Base-by-base conservation (phyloP, 1,284 basidiomycete species). In the Ceratobasidium sp. region DNA sequence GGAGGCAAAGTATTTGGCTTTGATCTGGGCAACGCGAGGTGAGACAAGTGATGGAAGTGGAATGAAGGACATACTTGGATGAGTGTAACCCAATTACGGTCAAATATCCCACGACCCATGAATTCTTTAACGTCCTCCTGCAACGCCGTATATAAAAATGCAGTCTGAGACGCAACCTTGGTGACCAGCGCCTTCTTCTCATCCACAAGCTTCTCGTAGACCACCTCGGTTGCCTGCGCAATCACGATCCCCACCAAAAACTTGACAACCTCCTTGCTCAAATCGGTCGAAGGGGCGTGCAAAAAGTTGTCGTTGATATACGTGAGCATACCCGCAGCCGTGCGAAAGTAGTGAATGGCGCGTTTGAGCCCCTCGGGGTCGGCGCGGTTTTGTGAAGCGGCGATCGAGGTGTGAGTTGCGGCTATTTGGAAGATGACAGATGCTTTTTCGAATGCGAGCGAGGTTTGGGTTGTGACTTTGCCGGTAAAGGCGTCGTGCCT, bases 241-340 rank as follows among this genome's bases (percentile, higher is more conserved):
- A 96, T 86, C 81, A 95, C 93, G 77, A 98, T 79, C 27, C 89
- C 90, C 16, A 95, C 91, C 39, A 98, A 85, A 77, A 97, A 93
- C 82, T 97, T 96, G 85, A 99, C 88, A 64, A 99, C 94, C 74
- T 98, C 96, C 34, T 95, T 88, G 81, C 92, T 93, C 72, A 99
- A 88, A 83, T 99, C 98, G 0, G 95, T 98, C n/a, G 94, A 96
- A 0, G 98, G 98, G 0, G 98, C 98, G 80, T 99, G 98, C 0
- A 99, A 84, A 82, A 99, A 99, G 86, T 99, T 99, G 82, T 99
- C 97, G 84, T 98, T 98, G 86, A 99, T 97, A 81, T 99, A 99
- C 11, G 92, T 95, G 79, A 98, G 89, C 95, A 99, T 98, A 27
- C 98, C 98, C 0, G 97, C 95, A 43, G 94, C 91, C n/a, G 94